Conservation (phyloP, 768 basidiomycete species). For the Cubamyces lactineus region DNA sequence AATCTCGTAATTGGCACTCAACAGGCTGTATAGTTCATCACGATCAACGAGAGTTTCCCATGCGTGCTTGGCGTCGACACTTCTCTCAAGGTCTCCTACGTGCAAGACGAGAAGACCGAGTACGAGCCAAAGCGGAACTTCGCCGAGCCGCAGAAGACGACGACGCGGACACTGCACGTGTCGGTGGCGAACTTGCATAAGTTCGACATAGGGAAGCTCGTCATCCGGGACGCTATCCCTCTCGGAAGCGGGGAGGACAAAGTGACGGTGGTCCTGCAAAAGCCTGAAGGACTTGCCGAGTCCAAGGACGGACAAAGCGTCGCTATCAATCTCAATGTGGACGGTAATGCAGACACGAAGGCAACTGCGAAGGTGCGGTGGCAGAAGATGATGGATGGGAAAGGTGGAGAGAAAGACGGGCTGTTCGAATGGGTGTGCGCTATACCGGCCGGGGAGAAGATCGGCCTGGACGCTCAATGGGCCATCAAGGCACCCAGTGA, state of each 20-base stretch:
- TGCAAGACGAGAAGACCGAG: constrained; percentile 42
- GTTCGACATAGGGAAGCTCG: constrained; percentile 46
- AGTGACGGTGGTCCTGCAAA: constrained; percentile 48
- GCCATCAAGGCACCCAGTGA: constrained; percentile 51
- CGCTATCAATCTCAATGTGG: constrained; percentile 42
- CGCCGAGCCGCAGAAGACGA: constrained; percentile 46
- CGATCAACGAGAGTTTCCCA: constrained; percentile 51
- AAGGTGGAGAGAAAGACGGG: constrained; percentile 57
- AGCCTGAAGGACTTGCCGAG: constrained; percentile 51
- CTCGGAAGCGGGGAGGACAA: constrained; percentile 41
- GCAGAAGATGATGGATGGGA: constrained; percentile 44
- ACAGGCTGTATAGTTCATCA: constrained; percentile 37
- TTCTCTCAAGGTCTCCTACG: constrained; percentile 41
- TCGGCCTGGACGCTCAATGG: constrained; percentile 53
- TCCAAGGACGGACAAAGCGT: constrained; percentile 46
- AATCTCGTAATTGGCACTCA: constrained; percentile 13
- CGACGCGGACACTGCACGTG: constrained; percentile 44
- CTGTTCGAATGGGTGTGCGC: constrained; percentile 57
- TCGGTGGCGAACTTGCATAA: constrained; percentile 52
- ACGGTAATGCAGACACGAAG: constrained; percentile 25
- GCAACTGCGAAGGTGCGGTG: constrained; percentile 37
- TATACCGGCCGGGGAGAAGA: constrained; percentile 46
- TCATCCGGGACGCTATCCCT: constrained; percentile 53
- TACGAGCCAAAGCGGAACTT: constrained; percentile 45
- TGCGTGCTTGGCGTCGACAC: constrained; percentile 54